Conservation (phyloP, 2,329 filamentous ascomycete species). For the Diaporthe destruens region DNA sequence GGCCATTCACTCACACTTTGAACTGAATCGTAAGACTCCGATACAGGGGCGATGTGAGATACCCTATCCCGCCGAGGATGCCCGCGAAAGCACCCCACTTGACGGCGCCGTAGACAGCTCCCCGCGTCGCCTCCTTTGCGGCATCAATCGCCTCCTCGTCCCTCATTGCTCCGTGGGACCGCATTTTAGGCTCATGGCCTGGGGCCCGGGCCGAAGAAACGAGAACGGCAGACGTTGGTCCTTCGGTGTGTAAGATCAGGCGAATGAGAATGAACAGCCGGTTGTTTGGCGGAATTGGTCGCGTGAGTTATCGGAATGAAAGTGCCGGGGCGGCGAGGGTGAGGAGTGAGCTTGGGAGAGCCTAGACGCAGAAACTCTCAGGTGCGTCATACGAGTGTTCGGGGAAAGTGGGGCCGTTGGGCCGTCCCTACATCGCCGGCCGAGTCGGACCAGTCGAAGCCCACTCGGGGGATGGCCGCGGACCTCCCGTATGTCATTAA, state of each 20-base stretch:
- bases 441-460: constrained; percentile 10
- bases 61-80: constrained; percentile 72
- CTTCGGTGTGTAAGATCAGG: not conserved
- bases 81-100: constrained; percentile 80
- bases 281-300: not conserved
- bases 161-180: constrained; percentile 68
- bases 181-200: constrained; percentile 52
- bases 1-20: constrained; percentile 73
- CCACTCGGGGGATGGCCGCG: too few relatives aligned
- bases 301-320: constrained; percentile 8
- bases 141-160: constrained; percentile 77
- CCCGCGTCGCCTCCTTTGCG: constrained; percentile 77
- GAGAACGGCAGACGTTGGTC: too few relatives aligned
- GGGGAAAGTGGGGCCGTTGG: constrained; percentile 31
- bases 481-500: not conserved
- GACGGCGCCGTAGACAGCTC: constrained; percentile 74
- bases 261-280: not conserved
- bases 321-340: not conserved
- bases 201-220: not conserved
- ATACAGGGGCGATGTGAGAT: constrained; percentile 77
- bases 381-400: constrained; percentile 30
- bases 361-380: constrained; percentile 11
- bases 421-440: constrained; percentile 5
- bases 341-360: constrained; percentile 14
- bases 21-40: constrained; percentile 80